These are phyloP conservation scores for Metschnikowia aberdeeniae DNA, from an alignment of 805 yeast genomes.

Conservation along the genomic window DNA sequence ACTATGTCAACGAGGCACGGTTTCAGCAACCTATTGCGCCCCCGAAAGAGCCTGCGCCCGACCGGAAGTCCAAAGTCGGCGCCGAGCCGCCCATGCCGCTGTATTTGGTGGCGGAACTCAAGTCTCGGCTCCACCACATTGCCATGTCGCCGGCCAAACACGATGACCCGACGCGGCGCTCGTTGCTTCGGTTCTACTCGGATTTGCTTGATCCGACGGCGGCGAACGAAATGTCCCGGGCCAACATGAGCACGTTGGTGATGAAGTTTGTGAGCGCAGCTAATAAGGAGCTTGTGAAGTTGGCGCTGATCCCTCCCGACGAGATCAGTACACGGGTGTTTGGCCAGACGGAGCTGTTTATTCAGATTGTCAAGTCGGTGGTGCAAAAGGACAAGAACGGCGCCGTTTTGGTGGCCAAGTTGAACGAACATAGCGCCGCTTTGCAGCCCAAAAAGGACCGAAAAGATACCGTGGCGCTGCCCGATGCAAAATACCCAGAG, in stretches of 20 bases:
- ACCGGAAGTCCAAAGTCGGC: constrained; percentile 12
- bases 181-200: constrained; percentile 60
- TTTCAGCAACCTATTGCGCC: constrained; percentile 37
- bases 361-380: constrained; percentile 33
- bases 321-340: constrained; percentile 33
- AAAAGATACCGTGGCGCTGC: constrained; percentile 6
- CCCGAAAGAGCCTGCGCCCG: constrained; percentile 3
- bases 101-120: constrained; percentile 35
- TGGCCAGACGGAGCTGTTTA: constrained; percentile 33
- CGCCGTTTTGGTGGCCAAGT: constrained; percentile 39
- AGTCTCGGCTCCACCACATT: constrained; percentile 39
- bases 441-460: constrained; percentile 24
- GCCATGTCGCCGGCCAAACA: constrained; percentile 40
- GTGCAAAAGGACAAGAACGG: constrained; percentile 35
- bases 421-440: constrained; percentile 39
- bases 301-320: constrained; percentile 28
- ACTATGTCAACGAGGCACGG: constrained; percentile 61
- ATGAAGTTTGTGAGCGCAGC: constrained; percentile 51
- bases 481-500: constrained; percentile 21
- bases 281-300: constrained; percentile 46
- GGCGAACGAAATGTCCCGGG: constrained; percentile 28
- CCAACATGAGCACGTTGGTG: constrained; percentile 44
- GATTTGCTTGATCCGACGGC: constrained; percentile 49
- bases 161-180: constrained; percentile 52
- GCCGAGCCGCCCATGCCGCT: constrained; percentile 28